phyloP scores from a whole-genome alignment of 192 early-diverging fungal species.

The Umbelopsis sp. region DNA sequence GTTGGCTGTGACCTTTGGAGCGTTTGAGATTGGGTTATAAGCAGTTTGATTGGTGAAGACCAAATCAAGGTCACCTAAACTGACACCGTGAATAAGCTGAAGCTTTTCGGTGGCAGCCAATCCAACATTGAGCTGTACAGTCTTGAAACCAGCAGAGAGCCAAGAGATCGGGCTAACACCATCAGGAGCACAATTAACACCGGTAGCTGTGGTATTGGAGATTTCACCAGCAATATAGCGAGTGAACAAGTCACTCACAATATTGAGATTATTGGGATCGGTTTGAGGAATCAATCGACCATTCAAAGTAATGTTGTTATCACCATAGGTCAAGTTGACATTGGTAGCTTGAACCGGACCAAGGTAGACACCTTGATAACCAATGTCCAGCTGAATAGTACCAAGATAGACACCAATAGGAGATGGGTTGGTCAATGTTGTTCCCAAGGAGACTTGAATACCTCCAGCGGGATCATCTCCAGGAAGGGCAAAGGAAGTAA shows the following conservation, averaged over 20 bases:
- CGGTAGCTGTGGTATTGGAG: constrained; percentile 46
- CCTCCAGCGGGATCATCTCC: constrained; percentile 53
- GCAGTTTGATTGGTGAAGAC: constrained; percentile 45
- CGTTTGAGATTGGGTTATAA: constrained; percentile 49
- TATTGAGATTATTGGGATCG: constrained; percentile 38
- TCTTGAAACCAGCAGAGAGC: constrained; percentile 50
- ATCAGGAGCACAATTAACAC: constrained; percentile 49
- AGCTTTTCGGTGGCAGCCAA: constrained; percentile 40
- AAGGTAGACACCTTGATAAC: constrained; percentile 39
- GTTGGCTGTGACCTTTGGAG: constrained; percentile 43
- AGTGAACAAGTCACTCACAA: constrained; percentile 50
- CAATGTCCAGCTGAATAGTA: constrained; percentile 51
- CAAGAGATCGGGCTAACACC: constrained; percentile 48
- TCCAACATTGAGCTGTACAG: constrained; percentile 49
- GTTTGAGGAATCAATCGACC: constrained; percentile 55
- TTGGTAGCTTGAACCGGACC: constrained; percentile 48
- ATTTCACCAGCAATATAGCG: constrained; percentile 47
- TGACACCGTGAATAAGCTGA: constrained; percentile 52
- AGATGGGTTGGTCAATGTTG: constrained; percentile 51
- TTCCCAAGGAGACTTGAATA: constrained; percentile 52
- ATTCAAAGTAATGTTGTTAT: constrained; percentile 46
- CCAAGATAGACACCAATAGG: constrained; percentile 56
- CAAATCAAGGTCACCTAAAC: constrained; percentile 51
- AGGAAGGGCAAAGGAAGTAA: constrained; percentile 53
- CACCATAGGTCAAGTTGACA: constrained; percentile 36